Evolutionary conservation across 768 basidiomycete genomes (phyloP), one percentile per base, ranked within the genome.

Genomic region (Leucosporidium yakuticum): DNA sequence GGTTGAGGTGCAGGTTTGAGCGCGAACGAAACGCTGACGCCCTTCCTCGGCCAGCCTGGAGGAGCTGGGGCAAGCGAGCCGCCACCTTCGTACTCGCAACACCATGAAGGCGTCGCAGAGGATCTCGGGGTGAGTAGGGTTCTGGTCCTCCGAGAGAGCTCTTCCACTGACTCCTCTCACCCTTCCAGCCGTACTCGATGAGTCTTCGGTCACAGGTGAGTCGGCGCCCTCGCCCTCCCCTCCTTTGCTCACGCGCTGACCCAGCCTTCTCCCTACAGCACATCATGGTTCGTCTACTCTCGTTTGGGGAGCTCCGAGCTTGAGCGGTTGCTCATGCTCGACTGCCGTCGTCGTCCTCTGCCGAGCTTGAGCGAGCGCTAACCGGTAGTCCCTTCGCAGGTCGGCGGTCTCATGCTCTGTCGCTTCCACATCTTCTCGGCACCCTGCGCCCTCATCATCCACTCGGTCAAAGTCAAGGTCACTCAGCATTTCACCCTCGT

Each of bases 401-500:
- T 71, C 57, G 70, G 60, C 56, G 70, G 70, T 14, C 61, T 71
- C 1, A 34, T 71, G 32, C 66, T 71, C 20, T 68, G 68, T 48
- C 66, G 67, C 50, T 64, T 71, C n/a, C 55, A 61, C 19, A 63
- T 71, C 39, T 62, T 71, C 23, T 68, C 64, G 34, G 63, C 70
- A 1, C 63, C 70, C 2, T 59, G 51, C 15, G 56, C 48, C 25
- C 32, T 71, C 63, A 23, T 65, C 39, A 63, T 71, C 70, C 67
- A 71, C 60, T 65, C 70, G 14, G 60, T 71, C 70, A 68, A 68
- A 32, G 23, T 71, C 63, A 68, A 68, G 47, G 65, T 71, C 60
- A 21, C 62, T n/a, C 70, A 71, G 25, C 50, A 31, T 0, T 71
- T 71, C 48, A 29, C 54, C 17, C 64, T 71, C 7, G 49, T 36